phyloP scores from a whole-genome alignment of 179 eudicot genomes.

The Camellia oleifera region DNA sequence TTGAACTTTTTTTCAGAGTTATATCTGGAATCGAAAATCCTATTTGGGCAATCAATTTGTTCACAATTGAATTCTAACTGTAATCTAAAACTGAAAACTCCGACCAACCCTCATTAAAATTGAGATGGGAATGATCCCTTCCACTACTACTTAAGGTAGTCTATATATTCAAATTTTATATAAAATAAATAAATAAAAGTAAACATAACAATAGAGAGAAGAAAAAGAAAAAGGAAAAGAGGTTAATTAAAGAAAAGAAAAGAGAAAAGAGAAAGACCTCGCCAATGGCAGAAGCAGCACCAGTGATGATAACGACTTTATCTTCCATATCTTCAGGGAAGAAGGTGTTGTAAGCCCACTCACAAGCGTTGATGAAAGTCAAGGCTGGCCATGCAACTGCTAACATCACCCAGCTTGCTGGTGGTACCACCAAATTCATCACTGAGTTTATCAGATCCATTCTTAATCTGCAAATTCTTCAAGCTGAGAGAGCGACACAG shows the following conservation, averaged over 20 bases:
- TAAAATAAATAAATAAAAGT: background rate
- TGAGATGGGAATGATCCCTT: too few species aligned
- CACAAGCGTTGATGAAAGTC: slow-evolving; percentile 61
- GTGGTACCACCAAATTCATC: slow-evolving; percentile 71
- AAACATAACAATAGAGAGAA: background rate
- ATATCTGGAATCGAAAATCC: too few species aligned
- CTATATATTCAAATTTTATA: too few species aligned
- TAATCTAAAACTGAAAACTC: too few species aligned
- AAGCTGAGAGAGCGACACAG: background rate
- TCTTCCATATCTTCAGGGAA: slow-evolving; percentile 49
- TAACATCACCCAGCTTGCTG: slow-evolving; percentile 70
- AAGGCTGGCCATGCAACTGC: slow-evolving; percentile 89
- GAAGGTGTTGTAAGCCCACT: slow-evolving; percentile 54
- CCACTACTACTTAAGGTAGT: too few species aligned
- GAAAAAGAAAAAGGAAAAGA: background rate
- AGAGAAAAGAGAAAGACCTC: slow-evolving; percentile 42
- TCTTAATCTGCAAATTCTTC: background rate
- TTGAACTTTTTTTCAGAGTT: too few species aligned
- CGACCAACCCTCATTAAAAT: too few species aligned
- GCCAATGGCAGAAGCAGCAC: slow-evolving; percentile 88
- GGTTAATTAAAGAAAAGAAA: background rate
- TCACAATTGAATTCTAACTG: too few species aligned
- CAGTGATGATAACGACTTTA: slow-evolving; percentile 81
- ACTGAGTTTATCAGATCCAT: slow-evolving; percentile 65
- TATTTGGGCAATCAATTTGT: too few species aligned